Conservation (phyloP, 345 rosid species). For the Aegle marmelos region DNA sequence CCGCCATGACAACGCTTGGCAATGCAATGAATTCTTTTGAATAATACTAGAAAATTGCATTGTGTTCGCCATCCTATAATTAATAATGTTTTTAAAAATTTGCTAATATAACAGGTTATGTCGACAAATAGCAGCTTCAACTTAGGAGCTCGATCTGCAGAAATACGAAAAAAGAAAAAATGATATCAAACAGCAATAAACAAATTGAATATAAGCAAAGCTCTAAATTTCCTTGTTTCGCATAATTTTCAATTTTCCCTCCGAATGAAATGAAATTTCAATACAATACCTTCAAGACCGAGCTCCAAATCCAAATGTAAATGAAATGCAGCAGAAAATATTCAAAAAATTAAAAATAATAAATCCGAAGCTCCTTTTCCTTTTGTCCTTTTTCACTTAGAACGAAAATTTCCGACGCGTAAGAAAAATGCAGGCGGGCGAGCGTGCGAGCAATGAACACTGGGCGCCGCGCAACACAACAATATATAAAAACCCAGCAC, state of each 20-base stretch:
- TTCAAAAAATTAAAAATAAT: background rate
- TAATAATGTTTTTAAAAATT: background rate
- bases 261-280: background rate
- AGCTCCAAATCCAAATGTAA: background rate
- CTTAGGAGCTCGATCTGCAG: constrained; percentile 15
- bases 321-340: background rate
- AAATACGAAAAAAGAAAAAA: too few species aligned
- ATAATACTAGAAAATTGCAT: constrained; percentile 18
- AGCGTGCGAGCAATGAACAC: background rate
- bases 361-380: background rate
- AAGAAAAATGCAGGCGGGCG: background rate
- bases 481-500: background rate
- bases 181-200: background rate
- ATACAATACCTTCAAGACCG: constrained; percentile 11
- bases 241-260: background rate
- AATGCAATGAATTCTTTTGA: constrained; percentile 7
- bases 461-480: background rate
- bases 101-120: background rate
- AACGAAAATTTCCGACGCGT: background rate
- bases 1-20: constrained; percentile 10
- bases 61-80: constrained; percentile 18
- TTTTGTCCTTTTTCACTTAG: background rate
- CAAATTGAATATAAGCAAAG: background rate
- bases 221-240: background rate
- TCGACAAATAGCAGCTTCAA: constrained; percentile 19